A percentile compares a stretch with the other conserved stretches of the same genome.
phyloP scores from a whole-genome alignment of 139 green algal species.

The Yamagishiella unicocca region DNA sequence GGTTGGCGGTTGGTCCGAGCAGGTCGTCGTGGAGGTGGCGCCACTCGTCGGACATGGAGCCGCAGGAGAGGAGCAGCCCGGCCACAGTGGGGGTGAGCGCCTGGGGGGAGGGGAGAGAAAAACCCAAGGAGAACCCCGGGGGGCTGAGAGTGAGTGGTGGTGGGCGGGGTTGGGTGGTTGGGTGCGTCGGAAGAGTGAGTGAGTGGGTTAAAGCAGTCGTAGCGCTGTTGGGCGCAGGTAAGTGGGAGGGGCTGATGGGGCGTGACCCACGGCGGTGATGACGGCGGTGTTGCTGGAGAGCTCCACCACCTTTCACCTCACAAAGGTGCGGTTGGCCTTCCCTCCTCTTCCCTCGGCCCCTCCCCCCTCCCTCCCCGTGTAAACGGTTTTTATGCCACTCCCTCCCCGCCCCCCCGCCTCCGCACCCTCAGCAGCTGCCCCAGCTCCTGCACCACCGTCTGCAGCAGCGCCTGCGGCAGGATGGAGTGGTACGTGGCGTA shows the following conservation, averaged over 20 bases:
- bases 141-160: too few relatives aligned
- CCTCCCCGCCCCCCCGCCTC: neutral
- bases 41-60: neutral
- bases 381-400: neutral
- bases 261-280: too few relatives aligned
- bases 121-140: too few relatives aligned
- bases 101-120: neutral
- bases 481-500: constrained; percentile 40
- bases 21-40: constrained; percentile 16
- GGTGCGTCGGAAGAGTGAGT: too few relatives aligned
- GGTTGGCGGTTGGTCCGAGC: neutral
- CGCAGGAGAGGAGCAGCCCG: neutral
- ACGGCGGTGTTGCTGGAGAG: too few relatives aligned
- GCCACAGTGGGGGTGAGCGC: constrained; percentile 10
- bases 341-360: neutral
- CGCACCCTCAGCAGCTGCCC: constrained; percentile 42
- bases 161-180: too few relatives aligned
- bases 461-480: constrained; percentile 44
- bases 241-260: too few relatives aligned
- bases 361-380: neutral
- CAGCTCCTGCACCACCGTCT: constrained; percentile 45
- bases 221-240: too few relatives aligned
- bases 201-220: too few relatives aligned
- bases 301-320: too few relatives aligned
- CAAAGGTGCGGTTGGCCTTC: neutral